These are phyloP conservation scores for Trypanosoma boissoni DNA, from an alignment of 208 protist genomes.

Conservation along the genomic window DNA sequence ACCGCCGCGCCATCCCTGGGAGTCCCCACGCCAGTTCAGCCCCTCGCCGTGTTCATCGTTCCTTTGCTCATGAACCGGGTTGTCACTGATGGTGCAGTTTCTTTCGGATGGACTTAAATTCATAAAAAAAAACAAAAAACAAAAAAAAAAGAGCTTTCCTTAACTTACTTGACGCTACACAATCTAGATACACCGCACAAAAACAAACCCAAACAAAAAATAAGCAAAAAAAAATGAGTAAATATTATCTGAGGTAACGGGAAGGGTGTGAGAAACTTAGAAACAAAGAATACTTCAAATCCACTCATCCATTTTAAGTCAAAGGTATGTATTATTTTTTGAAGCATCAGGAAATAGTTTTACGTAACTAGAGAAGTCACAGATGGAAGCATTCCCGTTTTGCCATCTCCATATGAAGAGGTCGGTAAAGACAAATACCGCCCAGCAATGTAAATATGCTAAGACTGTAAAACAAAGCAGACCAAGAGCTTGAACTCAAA, in stretches of 20 bases:
- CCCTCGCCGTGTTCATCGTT: constrained; percentile 13
- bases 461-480: constrained; percentile 27
- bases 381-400: background rate
- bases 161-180: constrained; percentile 15
- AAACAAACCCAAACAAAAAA: constrained; percentile 17
- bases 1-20: constrained; percentile 38
- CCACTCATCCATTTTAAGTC: too few relatives aligned
- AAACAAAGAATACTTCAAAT: too few relatives aligned
- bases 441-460: constrained; percentile 19
- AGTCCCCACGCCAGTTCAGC: constrained; percentile 14
- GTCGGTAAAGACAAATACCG: constrained; percentile 11
- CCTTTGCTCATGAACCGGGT: constrained; percentile 20
- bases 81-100: constrained; percentile 26
- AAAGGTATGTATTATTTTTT: too few relatives aligned
- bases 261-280: too few relatives aligned
- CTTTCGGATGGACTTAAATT: constrained; percentile 19
- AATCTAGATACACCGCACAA: background rate
- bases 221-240: background rate
- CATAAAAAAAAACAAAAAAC: constrained; percentile 15
- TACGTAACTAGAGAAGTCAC: background rate
- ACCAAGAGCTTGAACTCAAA: constrained; percentile 29
- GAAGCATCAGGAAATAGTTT: too few relatives aligned
- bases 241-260: constrained; percentile 5
- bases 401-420: background rate
- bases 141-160: constrained; percentile 3